Conservation (phyloP, 352 stramenopile species). For the Globisporangium cylindrosporum region DNA sequence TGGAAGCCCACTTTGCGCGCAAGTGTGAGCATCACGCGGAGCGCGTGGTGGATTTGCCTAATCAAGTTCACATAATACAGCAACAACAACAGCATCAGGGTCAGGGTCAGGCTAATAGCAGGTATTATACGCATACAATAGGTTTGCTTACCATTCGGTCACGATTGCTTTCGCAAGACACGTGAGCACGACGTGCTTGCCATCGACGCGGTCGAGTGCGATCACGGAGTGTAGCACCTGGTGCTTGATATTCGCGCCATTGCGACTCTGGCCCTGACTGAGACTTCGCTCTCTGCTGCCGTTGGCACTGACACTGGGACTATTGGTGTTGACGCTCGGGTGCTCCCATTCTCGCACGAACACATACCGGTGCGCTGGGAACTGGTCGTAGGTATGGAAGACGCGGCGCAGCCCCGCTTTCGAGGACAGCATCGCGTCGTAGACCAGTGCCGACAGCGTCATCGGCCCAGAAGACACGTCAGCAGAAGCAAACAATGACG, state of each 20-base stretch:
- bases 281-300: background rate
- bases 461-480: background rate
- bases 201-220: slow-evolving; percentile 10
- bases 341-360: slow-evolving; percentile 22
- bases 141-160: slow-evolving; percentile 29
- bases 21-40: slow-evolving; percentile 32
- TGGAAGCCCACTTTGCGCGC: slow-evolving; percentile 37
- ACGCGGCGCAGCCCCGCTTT: slow-evolving; percentile 5
- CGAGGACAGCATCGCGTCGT: slow-evolving; percentile 10
- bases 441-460: background rate
- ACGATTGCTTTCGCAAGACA: slow-evolving; percentile 34
- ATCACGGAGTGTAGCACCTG: slow-evolving; percentile 32
- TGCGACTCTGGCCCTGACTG: background rate
- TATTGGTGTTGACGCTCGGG: background rate
- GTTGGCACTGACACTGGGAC: slow-evolving; percentile 6
- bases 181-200: slow-evolving; percentile 33
- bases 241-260: background rate
- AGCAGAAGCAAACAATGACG: background rate
- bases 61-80: background rate
- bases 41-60: slow-evolving; percentile 48
- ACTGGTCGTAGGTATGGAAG: slow-evolving; percentile 25
- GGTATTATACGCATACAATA: background rate
- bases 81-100: background rate
- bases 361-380: slow-evolving; percentile 26
- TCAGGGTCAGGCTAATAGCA: background rate